These are phyloP conservation scores for Senecio squalidus DNA, from an alignment of 140 eudicot genomes.

Conservation along the genomic window DNA sequence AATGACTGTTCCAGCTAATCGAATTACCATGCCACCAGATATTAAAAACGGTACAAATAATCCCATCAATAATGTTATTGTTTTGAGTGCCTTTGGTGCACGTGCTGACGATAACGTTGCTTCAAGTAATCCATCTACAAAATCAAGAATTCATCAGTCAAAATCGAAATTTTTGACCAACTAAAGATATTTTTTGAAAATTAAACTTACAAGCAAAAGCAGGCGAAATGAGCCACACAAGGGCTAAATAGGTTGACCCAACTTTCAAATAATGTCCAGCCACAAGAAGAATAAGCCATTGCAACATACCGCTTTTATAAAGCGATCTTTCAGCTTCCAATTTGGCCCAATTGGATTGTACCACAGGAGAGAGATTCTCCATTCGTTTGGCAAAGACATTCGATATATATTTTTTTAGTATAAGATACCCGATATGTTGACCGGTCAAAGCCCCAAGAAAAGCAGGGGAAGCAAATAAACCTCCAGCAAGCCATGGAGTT, in stretches of 20 bases:
- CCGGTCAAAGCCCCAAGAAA: slow-evolving; percentile 91
- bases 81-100: slow-evolving; percentile 80
- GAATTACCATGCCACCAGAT: slow-evolving; percentile 78
- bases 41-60: slow-evolving; percentile 63
- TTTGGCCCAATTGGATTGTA: slow-evolving; percentile 51
- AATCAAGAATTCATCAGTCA: slow-evolving; percentile 25
- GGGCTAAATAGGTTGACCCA: slow-evolving; percentile 78
- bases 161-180: not conserved
- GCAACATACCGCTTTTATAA: slow-evolving; percentile 75
- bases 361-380: slow-evolving; percentile 36
- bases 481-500: slow-evolving; percentile 68
- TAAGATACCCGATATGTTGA: slow-evolving; percentile 65
- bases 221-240: slow-evolving; percentile 81
- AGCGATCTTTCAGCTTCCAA: slow-evolving; percentile 93
- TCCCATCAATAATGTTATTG: slow-evolving; percentile 64
- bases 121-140: slow-evolving; percentile 92
- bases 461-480: slow-evolving; percentile 79
- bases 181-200: not conserved
- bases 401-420: slow-evolving; percentile 39
- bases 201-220: slow-evolving; percentile 88
- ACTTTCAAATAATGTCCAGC: slow-evolving; percentile 56
- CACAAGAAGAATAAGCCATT: slow-evolving; percentile 73
- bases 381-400: slow-evolving; percentile 31
- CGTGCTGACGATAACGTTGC: slow-evolving; percentile 87
- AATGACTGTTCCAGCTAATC: slow-evolving; percentile 55